A percentile compares a stretch with the other conserved stretches of the same genome.
Conservation (phyloP, 2,329 filamentous ascomycete genomes). For the Xylaria sp. region DNA sequence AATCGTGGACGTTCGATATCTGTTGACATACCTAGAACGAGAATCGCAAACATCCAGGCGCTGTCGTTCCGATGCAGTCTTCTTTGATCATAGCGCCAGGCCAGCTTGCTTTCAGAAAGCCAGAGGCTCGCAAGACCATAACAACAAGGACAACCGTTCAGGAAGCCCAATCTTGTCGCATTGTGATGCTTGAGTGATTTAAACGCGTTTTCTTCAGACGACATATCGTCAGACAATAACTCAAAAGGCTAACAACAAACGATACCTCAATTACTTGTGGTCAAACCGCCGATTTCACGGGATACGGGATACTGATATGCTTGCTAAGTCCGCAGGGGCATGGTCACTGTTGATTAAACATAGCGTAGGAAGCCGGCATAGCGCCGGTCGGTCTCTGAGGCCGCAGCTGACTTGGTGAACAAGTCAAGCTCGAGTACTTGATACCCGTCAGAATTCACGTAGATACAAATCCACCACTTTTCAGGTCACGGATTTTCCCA, state of each 20-base stretch:
- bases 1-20: no score
- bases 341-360: slow-evolving; percentile 25
- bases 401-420: slow-evolving; percentile 56
- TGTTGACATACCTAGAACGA: no score
- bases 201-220: background rate
- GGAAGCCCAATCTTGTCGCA: background rate
- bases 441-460: slow-evolving; percentile 38
- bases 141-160: background rate
- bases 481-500: slow-evolving; percentile 39
- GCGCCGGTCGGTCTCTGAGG: slow-evolving; percentile 69
- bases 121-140: background rate
- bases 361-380: slow-evolving; percentile 51
- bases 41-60: no score
- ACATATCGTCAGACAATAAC: background rate
- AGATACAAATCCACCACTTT: slow-evolving; percentile 37
- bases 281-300: slow-evolving; percentile 3
- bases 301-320: no score
- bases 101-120: background rate
- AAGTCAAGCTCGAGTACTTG: slow-evolving; percentile 49
- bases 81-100: no score
- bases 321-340: slow-evolving; percentile 1
- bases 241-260: background rate
- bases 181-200: background rate
- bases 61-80: no score
- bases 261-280: background rate